Base-by-base conservation (phyloP, 2,329 filamentous ascomycete genomes). In the Rhynchosporium secalis region DNA sequence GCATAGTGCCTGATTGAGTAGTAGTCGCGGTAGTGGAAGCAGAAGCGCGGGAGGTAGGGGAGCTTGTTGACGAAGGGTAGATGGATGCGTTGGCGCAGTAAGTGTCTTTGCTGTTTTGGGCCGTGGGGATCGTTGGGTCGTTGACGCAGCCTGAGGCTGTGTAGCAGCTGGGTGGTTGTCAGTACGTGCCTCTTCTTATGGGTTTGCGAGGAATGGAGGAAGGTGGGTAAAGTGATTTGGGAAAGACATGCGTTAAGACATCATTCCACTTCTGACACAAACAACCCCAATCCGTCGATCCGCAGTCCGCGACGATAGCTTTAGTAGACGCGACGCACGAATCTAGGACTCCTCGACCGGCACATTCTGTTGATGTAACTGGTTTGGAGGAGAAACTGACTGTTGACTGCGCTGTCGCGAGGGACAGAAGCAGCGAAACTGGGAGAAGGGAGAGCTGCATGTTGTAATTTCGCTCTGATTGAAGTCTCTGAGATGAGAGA, bases 111-210 rank as follows among this genome's bases (percentile, higher is more conserved):
- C 47, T 62, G 20, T 65, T 66, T 1, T 63, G 61, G 40, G 63
- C 60, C 3, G 56, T 51, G 8, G 60, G 40, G 31, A 65, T 61
- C 56, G 72, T 74, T 15, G 76, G 65, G 69, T 81, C 78, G 66
- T 77, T 74, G 58, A 85, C 84, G 77, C 86, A 88, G 78, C 86
- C 85, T 82, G 77, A 86, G 87, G 81, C 86, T 88, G 38, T 79
- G 81, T 62, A 62, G 13, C 8, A 26, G 26, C 28, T 3, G 33
- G 45, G 29, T 0, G 7, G 13, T 6, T 15, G 12, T 51, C n/a
- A n/a, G 9, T 46, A 31, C 36, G 6, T n/a, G 15, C 10, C 9
- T 46, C n/a, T 46, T 26, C 5, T 46, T 46, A 2, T 8, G 15
- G 7, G 15, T n/a, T 10, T 46, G n/a, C n/a, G 43, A 3, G 43